These are phyloP conservation scores for Grosmannia serpens DNA, from an alignment of 2,329 filamentous ascomycete genomes.

Conservation along the genomic window DNA sequence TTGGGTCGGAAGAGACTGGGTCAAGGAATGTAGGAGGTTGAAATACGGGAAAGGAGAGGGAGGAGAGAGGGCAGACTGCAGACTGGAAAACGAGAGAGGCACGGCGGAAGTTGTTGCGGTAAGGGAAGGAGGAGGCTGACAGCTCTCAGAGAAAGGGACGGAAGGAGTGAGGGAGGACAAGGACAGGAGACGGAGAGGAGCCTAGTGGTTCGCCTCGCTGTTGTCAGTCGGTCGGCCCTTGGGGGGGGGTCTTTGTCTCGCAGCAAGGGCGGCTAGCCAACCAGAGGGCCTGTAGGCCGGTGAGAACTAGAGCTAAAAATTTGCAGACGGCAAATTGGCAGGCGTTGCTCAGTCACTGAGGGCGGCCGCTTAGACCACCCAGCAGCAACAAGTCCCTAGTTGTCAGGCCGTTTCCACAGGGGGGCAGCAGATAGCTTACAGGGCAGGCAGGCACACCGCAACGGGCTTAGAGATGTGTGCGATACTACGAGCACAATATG, in stretches of 20 bases:
- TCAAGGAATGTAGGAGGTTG: background rate
- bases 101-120: background rate
- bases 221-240: background rate
- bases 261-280: conserved; percentile 12
- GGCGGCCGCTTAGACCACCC: background rate
- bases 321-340: background rate
- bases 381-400: background rate
- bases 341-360: background rate
- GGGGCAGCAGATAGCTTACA: background rate
- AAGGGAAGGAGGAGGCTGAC: background rate
- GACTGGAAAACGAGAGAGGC: background rate
- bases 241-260: background rate
- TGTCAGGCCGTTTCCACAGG: background rate
- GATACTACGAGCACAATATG: too few species aligned
- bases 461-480: too few species aligned
- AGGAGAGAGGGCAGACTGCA: background rate
- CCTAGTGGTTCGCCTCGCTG: conserved; percentile 5
- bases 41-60: background rate
- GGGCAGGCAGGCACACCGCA: too few species aligned
- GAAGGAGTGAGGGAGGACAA: background rate
- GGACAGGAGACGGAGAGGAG: background rate
- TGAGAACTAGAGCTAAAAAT: background rate
- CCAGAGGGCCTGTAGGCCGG: conserved; percentile 1
- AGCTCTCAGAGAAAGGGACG: background rate
- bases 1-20: background rate